Base-by-base conservation (phyloP, 2,329 filamentous ascomycete species). In the Emmonsiellopsis sp. region DNA sequence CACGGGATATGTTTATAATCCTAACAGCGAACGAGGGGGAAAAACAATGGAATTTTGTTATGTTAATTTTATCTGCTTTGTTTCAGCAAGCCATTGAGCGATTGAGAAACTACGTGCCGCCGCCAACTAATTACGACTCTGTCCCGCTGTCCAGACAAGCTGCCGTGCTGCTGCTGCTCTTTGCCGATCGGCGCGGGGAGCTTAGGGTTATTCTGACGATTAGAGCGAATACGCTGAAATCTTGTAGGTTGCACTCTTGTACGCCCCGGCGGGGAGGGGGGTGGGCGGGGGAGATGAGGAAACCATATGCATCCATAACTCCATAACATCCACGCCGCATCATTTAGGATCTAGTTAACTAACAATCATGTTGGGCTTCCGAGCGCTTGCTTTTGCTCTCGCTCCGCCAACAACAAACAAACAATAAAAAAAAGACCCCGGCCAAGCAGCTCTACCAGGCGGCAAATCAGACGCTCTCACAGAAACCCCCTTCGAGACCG, bases 111-210 rank as follows among this genome's bases (percentile, higher is more conserved):
- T 85, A 82, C 61, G 67, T 69, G 11, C 72, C 80, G n/a, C 80
- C 79, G 42, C 74, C 78, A 7, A 82, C 80, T 6, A 74, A 73
- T 57, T 85, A 81, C 69, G 70, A 75, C 58, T 71, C 74, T 49
- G 76, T 81, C 42, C 81, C 81, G 1, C 63, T 83, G 7, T 75
- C 73, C 11, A 81, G 88, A 57, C 83, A 90, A 59, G 92, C 92
- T 11, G 91, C 92, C 27, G 92, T 97, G 42, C 74, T 97, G 52
- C 79, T 97, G 48, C 78, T 97, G 51, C 79, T 97, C 1, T 96
- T 93, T 67, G 88, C 90, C 37, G 92, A 96, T 69, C 79, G 80
- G 43, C 76, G 79, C 57, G 92, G 92, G 42, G 87, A 95, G 60
- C 74, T 97, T 55, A 81, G 78, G 56, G 79, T 84, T 8, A 79